Evolutionary conservation across 768 basidiomycete species (phyloP).

Genomic region (Cystoderma amianthinum): DNA sequence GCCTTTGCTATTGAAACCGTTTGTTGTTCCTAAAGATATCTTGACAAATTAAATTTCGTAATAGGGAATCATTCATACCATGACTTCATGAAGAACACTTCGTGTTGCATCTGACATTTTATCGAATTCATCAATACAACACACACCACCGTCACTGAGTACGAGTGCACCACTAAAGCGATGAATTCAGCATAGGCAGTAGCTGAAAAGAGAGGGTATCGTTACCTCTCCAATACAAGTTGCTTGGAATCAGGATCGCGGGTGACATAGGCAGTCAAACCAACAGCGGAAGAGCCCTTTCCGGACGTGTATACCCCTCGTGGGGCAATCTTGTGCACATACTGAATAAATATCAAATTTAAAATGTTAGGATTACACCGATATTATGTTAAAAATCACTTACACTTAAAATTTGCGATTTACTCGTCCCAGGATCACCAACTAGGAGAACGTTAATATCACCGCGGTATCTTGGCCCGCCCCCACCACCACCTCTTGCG

Average conservation of each 20-base stretch:
- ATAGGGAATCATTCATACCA: slow-evolving; percentile 43
- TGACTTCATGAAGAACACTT: slow-evolving; percentile 97
- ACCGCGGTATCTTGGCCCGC: slow-evolving; percentile 93
- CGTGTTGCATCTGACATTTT: slow-evolving; percentile 98
- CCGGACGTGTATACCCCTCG: slow-evolving; percentile 97
- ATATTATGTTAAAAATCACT: slow-evolving; percentile 12
- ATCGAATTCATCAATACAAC: slow-evolving; percentile 99
- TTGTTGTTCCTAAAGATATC: slow-evolving; percentile 81
- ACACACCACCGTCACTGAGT: slow-evolving; percentile 92
- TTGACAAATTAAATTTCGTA: background rate
- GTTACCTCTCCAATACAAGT: slow-evolving; percentile 88
- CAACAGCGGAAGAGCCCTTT: slow-evolving; percentile 97
- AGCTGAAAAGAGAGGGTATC: background rate
- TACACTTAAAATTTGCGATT: slow-evolving; percentile 92
- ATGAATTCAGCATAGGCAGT: slow-evolving; percentile 4
- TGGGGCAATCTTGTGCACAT: slow-evolving; percentile 98
- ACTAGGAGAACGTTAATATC: slow-evolving; percentile 98
- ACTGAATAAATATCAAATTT: slow-evolving; percentile 37
- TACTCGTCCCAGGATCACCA: slow-evolving; percentile 95
- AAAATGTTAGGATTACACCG: background rate
- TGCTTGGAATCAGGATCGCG: slow-evolving; percentile 98
- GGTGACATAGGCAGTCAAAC: slow-evolving; percentile 97
- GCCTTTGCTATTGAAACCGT: slow-evolving; percentile 99
- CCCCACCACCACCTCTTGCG: slow-evolving; percentile 86
- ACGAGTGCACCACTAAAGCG: slow-evolving; percentile 88